Evolutionary conservation across 768 basidiomycete species (phyloP).

Genomic region (Russula sp.): DNA sequence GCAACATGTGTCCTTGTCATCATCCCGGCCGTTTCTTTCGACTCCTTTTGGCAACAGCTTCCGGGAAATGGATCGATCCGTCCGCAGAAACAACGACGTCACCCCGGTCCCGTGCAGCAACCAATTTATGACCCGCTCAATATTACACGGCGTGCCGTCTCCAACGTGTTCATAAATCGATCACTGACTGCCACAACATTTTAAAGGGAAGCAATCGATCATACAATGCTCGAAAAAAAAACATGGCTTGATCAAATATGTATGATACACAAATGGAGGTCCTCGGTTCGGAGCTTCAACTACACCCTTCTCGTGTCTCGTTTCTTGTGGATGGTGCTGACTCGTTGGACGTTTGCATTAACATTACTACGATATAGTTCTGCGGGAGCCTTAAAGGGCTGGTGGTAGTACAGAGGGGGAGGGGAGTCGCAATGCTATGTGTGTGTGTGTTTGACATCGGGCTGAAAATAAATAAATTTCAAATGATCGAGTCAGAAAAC

Average conservation of each 20-base stretch:
- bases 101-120: background rate
- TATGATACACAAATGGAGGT: constrained; percentile 22
- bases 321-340: constrained; percentile 3
- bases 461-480: background rate
- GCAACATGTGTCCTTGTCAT: background rate
- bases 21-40: background rate
- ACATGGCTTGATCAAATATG: constrained; percentile 20
- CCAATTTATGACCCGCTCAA: too few relatives aligned
- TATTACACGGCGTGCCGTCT: background rate
- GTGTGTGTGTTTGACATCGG: constrained; percentile 7
- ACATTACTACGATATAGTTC: constrained; percentile 22
- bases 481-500: background rate
- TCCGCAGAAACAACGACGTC: constrained; percentile 21
- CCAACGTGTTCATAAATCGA: background rate
- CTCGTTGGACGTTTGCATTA: constrained; percentile 17
- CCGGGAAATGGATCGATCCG: constrained; percentile 21
- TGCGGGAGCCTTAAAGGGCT: background rate
- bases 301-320: background rate
- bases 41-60: constrained; percentile 6
- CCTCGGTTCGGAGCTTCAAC: background rate
- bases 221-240: constrained; percentile 12
- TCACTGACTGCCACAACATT: background rate
- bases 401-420: constrained; percentile 26
- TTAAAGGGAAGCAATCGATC: background rate
- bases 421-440: constrained; percentile 26